A percentile compares a stretch with the other conserved stretches of the same genome.
Evolutionary conservation across 108 stramenopile genomes (phyloP).

Genomic region (Epithemia pelagica): DNA sequence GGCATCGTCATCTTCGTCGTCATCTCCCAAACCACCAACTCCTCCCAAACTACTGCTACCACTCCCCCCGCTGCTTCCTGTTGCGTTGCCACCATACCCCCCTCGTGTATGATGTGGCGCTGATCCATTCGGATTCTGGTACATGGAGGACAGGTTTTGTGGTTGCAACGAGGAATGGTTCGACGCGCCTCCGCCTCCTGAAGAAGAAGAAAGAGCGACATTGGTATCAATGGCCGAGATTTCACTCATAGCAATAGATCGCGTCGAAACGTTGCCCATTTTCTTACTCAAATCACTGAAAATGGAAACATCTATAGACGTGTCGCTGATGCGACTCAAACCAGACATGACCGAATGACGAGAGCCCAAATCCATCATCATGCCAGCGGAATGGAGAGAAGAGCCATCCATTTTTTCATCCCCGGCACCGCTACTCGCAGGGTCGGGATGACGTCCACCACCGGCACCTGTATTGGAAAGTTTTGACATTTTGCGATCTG

Average conservation of each 20-base stretch:
- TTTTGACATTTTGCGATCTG: conserved; percentile 5
- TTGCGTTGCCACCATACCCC: too few species aligned
- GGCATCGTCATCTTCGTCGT: neutral
- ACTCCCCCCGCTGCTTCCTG: neutral
- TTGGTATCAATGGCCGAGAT: conserved; percentile 27
- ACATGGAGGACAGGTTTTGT: too few species aligned
- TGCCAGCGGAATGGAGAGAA: conserved; percentile 4
- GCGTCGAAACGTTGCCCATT: conserved; percentile 34
- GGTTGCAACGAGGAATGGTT: too few species aligned
- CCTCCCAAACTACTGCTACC: neutral
- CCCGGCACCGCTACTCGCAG: too few species aligned
- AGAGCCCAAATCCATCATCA: conserved; percentile 8
- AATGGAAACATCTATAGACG: conserved; percentile 21
- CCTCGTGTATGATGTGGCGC: too few species aligned
- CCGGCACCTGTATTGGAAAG: neutral
- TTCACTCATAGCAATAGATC: conserved; percentile 46
- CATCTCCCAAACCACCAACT: neutral
- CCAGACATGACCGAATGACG: conserved; percentile 48
- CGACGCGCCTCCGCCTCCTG: too few species aligned
- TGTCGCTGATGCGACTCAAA: conserved; percentile 32
- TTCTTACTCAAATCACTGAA: conserved; percentile 39
- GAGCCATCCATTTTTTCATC: neutral
- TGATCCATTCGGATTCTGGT: too few species aligned
- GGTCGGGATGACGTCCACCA: too few species aligned
- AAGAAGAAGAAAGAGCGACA: too few species aligned